phyloP scores from a whole-genome alignment of 192 early-diverging fungal genomes.

The Coemansia sp. region DNA sequence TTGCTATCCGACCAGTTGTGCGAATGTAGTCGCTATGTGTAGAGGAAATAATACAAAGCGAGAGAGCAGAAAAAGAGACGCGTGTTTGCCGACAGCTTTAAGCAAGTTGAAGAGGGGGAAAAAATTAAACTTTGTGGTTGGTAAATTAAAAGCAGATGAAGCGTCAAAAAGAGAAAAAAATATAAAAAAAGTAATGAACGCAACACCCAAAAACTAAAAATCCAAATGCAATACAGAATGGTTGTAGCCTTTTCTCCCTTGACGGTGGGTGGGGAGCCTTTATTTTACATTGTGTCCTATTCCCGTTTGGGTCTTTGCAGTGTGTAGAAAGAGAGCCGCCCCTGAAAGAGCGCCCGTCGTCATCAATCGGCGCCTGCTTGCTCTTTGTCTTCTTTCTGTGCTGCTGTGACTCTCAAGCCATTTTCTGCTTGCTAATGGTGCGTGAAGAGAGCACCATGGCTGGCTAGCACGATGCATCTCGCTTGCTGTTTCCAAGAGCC shows the following conservation, averaged over 20 bases:
- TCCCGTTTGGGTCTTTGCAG: not conserved
- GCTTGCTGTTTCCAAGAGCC: too few species aligned
- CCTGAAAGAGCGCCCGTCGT: not conserved
- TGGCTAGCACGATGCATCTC: too few species aligned
- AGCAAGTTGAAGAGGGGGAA: not conserved
- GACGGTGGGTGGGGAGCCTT: too few species aligned
- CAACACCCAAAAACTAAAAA: not conserved
- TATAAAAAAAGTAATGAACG: slow-evolving; percentile 5
- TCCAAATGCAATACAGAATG: not conserved
- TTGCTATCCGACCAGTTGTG: not conserved
- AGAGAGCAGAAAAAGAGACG: slow-evolving; percentile 1
- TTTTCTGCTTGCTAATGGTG: too few species aligned
- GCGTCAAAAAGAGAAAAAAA: slow-evolving; percentile 15
- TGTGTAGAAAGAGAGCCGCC: not conserved
- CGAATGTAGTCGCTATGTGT: slow-evolving; percentile 4
- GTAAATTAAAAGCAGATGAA: slow-evolving; percentile 4
- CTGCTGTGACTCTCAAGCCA: too few species aligned
- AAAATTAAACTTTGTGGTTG: slow-evolving; percentile 7
- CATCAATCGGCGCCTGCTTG: not conserved
- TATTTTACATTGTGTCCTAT: not conserved
- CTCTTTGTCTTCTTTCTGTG: not conserved
- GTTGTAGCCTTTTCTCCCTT: not conserved
- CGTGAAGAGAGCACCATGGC: too few species aligned
- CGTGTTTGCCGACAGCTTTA: not conserved
- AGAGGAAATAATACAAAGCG: slow-evolving; percentile 6